Base-by-base conservation (phyloP, 768 basidiomycete species). In the Leccinum broughii region DNA sequence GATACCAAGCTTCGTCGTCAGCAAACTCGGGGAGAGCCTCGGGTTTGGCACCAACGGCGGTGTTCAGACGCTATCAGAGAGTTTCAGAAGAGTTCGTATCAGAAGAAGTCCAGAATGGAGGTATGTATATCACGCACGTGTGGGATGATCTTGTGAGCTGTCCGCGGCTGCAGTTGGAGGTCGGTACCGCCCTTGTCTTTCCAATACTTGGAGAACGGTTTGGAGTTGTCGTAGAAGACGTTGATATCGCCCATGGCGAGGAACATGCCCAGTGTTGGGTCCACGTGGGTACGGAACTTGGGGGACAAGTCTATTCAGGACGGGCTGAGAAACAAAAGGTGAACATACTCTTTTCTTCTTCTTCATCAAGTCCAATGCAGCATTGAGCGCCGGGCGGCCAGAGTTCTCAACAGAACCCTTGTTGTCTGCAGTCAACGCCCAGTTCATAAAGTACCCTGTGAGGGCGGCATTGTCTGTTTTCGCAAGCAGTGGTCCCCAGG, bases 381-480 rank as follows among this genome's bases (percentile, higher is more conserved):
- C 34, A 17, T 13, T 49, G 3, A 61, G 6, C 8, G 11, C 52
- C 2, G 48, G 51, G 1, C 11, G 57, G 2, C 58, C 65, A 32
- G 67, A 59, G 2, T 63, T 51, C 30, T 6, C 41, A 41, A 64
- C 56, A 13, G 61, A n/a, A 3, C 55, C 64, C 6, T 26, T 50
- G 17, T 26, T 50, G 17, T 44, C 30, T 0, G 55, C 2, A 48
- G 59, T 52, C 6, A 51, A 35, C n/a, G 51, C 58, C 82, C 82
- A 83, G 58, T 83, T 83, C 81, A 83, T 80, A 57, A 77, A 81
- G 57, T 79, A 78, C 15, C 77, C 78, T 7, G 80, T 61, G 6
- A 83, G 66, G 0, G 76, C 61, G 5, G 80, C 75, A 37, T 62
- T 53, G 13, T 57, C 54, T 17, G 66, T 75, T 6, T 66, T 60